Base-by-base conservation (phyloP, 306 rosid genomes). In the Cajanus cajan region DNA sequence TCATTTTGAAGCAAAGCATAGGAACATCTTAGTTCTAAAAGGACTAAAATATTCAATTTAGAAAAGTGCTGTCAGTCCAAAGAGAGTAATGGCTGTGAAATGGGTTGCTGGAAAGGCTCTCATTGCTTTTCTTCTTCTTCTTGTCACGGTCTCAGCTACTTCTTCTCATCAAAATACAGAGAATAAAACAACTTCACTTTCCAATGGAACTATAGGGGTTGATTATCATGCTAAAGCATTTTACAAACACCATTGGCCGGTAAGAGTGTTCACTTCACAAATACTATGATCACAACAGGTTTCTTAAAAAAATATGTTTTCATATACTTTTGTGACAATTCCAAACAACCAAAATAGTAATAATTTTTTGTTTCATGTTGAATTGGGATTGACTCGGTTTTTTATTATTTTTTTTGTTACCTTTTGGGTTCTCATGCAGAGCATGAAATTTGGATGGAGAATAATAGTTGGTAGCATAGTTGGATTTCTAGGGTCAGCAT, bases 401-500 rank as follows among this genome's bases (percentile, higher is more conserved):
- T 52, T 52, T 18, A 34, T 34, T 34, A 28, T 41, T 1, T 39
- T 16, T 1, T 16, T 51, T 8, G 18, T 18, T 21, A 51, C 0
- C 0, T 59, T 47, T 34, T 31, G 37, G 33, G 9, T 28, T 24
- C 4, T 24, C 18, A 28, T 62, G 59, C 83, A 93, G 96, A 90
- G 76, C 37, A 82, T 93, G 90, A 41, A 84, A 65, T 89, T 93
- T 61, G 96, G 94, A 13, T 93, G 94, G 98, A 74, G 71, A 85
- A 90, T 89, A 74, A 51, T 93, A 39, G 73, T 85, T 40, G 98
- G 96, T 0, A 64, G 73, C 63, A 8, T 89, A 66, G 55, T 90
- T 77, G 98, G 93, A 74, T 93, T 93, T 73, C 77, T 82, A 54
- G 98, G 98, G 58, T 92, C 91, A 9, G 88, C 98, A 28, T 93